These are phyloP conservation scores for Silene latifolia DNA, from an alignment of 148 eudicot genomes.

Conservation along the genomic window DNA sequence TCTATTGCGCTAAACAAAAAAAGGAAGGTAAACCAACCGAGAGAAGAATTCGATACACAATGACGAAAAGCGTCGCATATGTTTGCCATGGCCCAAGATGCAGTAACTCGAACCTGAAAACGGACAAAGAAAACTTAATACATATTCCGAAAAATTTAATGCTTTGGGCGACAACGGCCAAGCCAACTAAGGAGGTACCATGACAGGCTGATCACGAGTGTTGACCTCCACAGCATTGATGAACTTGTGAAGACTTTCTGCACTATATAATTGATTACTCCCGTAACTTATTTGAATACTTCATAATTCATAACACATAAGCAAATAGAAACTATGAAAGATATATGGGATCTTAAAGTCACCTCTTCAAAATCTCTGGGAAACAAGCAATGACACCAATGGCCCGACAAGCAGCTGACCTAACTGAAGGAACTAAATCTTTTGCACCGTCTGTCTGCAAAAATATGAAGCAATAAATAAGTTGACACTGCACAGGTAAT, in stretches of 20 bases:
- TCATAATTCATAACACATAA: not conserved
- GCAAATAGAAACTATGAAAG: not conserved
- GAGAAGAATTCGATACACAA: constrained; percentile 37
- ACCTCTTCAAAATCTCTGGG: constrained; percentile 68
- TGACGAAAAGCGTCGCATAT: constrained; percentile 82
- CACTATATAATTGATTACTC: constrained; percentile 41
- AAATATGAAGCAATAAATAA: not conserved
- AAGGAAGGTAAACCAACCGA: constrained; percentile 33
- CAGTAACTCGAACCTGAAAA: constrained; percentile 82
- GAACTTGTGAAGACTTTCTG: constrained; percentile 65
- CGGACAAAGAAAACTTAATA: not conserved
- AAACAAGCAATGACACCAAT: constrained; percentile 91
- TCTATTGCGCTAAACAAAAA: not conserved
- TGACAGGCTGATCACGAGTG: constrained; percentile 50
- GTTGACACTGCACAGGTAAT: not conserved
- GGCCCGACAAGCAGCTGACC: constrained; percentile 96
- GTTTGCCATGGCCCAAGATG: constrained; percentile 98
- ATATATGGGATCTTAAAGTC: constrained; percentile 12
- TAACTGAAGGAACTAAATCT: constrained; percentile 78
- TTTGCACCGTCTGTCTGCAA: constrained; percentile 68
- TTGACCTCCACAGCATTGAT: constrained; percentile 60
- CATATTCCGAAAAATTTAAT: not conserved
- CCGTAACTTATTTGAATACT: constrained; percentile 8
- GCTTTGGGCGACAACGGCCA: not conserved
- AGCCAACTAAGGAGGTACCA: constrained; percentile 34